Evolutionary conservation across 345 rosid species (phyloP).

Genomic region (Aquilaria malaccensis): DNA sequence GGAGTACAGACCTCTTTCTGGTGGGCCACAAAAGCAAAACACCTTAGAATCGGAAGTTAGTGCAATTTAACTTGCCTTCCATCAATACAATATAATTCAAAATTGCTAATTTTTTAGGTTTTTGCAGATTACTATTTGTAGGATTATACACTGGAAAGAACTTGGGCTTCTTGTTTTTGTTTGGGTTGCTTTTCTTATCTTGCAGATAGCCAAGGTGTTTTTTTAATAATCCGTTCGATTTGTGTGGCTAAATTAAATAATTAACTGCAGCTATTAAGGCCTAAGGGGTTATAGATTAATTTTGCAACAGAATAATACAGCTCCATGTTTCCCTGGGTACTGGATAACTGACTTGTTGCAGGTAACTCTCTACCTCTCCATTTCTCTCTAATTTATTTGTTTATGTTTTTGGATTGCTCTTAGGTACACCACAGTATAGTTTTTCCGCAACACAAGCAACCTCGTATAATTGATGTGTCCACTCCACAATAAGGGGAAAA

Average conservation of each 20-base stretch:
- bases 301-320: slow-evolving; percentile 37
- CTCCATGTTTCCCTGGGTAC: slow-evolving; percentile 51
- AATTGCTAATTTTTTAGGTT: slow-evolving; percentile 1
- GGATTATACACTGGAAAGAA: slow-evolving; percentile 74
- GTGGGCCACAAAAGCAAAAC: slow-evolving; percentile 37
- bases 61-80: slow-evolving; percentile 4
- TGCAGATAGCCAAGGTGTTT: slow-evolving; percentile 65
- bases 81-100: too few relatives aligned
- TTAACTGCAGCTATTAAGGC: slow-evolving; percentile 4
- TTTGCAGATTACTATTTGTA: slow-evolving; percentile 42
- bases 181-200: slow-evolving; percentile 57
- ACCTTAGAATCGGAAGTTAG: slow-evolving; percentile 24
- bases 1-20: slow-evolving; percentile 57
- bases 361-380: slow-evolving; percentile 21
- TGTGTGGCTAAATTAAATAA: neutral
- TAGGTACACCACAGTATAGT: too few relatives aligned
- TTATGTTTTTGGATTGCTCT: too few relatives aligned
- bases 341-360: slow-evolving; percentile 60
- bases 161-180: slow-evolving; percentile 72
- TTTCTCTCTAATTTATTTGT: too few relatives aligned
- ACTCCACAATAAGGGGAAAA: too few relatives aligned
- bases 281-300: slow-evolving; percentile 12
- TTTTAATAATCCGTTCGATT: neutral
- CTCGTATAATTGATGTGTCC: too few relatives aligned
- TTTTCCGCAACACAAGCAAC: too few relatives aligned